phyloP scores from a whole-genome alignment of 2,329 filamentous ascomycete species.

The Tolypocladium paradoxum region DNA sequence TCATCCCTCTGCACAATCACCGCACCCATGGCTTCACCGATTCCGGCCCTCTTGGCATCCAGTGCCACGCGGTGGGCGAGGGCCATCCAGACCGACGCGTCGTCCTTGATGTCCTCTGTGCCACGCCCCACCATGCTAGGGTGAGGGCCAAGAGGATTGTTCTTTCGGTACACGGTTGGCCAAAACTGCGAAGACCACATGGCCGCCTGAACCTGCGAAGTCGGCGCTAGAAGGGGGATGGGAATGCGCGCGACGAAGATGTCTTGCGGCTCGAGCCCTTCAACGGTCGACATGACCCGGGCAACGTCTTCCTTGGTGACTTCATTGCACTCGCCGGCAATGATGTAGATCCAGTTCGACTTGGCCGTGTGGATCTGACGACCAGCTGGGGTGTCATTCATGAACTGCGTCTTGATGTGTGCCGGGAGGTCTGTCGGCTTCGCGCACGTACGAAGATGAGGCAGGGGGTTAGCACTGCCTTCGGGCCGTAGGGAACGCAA shows the following conservation, averaged over 20 bases:
- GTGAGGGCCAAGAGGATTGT: slow-evolving; percentile 77
- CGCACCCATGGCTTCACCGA: slow-evolving; percentile 62
- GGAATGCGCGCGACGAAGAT: slow-evolving; percentile 52
- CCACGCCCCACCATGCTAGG: slow-evolving; percentile 62
- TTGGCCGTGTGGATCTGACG: slow-evolving; percentile 49
- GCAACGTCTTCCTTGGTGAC: slow-evolving; percentile 44
- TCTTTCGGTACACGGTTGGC: slow-evolving; percentile 79
- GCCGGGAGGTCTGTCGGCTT: slow-evolving; percentile 58
- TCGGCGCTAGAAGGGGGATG: slow-evolving; percentile 64
- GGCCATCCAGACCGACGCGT: slow-evolving; percentile 56
- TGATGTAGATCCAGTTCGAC: slow-evolving; percentile 49
- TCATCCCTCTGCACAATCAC: slow-evolving; percentile 59
- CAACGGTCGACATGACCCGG: slow-evolving; percentile 33
- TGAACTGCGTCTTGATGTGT: slow-evolving; percentile 51
- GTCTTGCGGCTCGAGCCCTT: slow-evolving; percentile 36
- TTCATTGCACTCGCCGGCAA: slow-evolving; percentile 39
- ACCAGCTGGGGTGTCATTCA: slow-evolving; percentile 45
- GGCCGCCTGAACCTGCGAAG: slow-evolving; percentile 62
- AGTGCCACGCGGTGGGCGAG: slow-evolving; percentile 54
- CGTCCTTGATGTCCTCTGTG: slow-evolving; percentile 54
- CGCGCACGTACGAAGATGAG: slow-evolving; percentile 66
- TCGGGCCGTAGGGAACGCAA: slow-evolving; percentile 46
- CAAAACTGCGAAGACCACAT: slow-evolving; percentile 69
- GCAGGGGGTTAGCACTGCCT: slow-evolving; percentile 52
- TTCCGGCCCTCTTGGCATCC: slow-evolving; percentile 43